These are phyloP conservation scores for Gossypium davidsonii DNA, from an alignment of 441 rosid genomes.

Conservation along the genomic window DNA sequence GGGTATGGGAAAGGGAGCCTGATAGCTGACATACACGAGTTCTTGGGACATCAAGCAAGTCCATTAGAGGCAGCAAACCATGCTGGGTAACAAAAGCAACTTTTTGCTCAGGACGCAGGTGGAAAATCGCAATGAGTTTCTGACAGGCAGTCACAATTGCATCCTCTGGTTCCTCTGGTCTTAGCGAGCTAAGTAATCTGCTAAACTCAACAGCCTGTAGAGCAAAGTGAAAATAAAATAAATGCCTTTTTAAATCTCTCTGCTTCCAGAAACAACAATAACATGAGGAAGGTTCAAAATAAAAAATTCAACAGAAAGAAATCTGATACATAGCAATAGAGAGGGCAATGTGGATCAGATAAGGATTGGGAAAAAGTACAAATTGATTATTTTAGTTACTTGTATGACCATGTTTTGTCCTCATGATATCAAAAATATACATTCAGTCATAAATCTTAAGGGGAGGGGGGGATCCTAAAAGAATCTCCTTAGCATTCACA, in stretches of 20 bases:
- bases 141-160: conserved; percentile 77
- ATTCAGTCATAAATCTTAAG: background rate
- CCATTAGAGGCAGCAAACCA: conserved; percentile 87
- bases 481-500: background rate
- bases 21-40: conserved; percentile 50
- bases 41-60: conserved; percentile 84
- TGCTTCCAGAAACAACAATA: conserved; percentile 1
- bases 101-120: conserved; percentile 89
- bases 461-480: background rate
- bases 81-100: conserved; percentile 77
- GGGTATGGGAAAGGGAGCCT: background rate
- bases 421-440: background rate
- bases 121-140: conserved; percentile 71
- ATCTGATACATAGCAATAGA: background rate
- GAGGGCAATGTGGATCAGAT: background rate
- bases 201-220: conserved; percentile 86
- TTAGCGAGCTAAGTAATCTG: conserved; percentile 69
- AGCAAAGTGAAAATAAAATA: conserved; percentile 15
- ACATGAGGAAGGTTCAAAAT: conserved; percentile 5
- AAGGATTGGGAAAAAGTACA: background rate
- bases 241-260: background rate
- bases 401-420: conserved; percentile 1
- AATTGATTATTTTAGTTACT: background rate
- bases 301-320: background rate
- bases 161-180: conserved; percentile 82